Evolutionary conservation across 1,139 yeast genomes (phyloP).

Genomic region (Kurtzmaniella natalensis): DNA sequence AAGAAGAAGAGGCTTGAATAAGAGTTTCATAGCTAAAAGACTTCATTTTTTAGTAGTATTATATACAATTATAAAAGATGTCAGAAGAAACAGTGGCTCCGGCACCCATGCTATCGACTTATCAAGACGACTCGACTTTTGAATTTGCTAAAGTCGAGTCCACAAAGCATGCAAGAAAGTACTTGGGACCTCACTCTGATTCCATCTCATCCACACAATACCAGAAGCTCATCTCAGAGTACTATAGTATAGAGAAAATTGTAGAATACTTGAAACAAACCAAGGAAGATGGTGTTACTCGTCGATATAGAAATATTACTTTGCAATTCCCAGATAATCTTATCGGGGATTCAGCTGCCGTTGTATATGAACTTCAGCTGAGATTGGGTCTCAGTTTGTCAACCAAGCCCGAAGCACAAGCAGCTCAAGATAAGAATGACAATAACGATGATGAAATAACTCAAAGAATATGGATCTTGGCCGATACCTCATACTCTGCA

Average conservation of each 20-base stretch:
- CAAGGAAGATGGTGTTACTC: slow-evolving; percentile 15
- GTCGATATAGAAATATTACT: slow-evolving; percentile 52
- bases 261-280: slow-evolving; percentile 30
- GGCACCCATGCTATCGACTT: slow-evolving; percentile 61
- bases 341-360: slow-evolving; percentile 72
- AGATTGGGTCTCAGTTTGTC: slow-evolving; percentile 12
- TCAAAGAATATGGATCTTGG: slow-evolving; percentile 64
- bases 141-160: slow-evolving; percentile 34
- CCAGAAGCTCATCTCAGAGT: slow-evolving; percentile 33
- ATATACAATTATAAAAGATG: no score
- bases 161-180: slow-evolving; percentile 23
- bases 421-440: neutral
- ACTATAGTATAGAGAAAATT: slow-evolving; percentile 51
- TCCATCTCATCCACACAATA: slow-evolving; percentile 7
- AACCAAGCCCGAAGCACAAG: neutral
- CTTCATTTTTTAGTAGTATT: no score
- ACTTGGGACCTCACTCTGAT: slow-evolving; percentile 24
- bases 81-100: no score
- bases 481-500: slow-evolving; percentile 92
- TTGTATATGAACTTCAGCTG: slow-evolving; percentile 48
- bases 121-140: slow-evolving; percentile 52
- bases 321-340: slow-evolving; percentile 86
- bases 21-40: no score
- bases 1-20: no score
- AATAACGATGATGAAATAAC: slow-evolving; percentile 1